These are phyloP conservation scores for Neopestalotiopsis clavispora DNA, from an alignment of 2,329 filamentous ascomycete genomes.

Conservation along the genomic window DNA sequence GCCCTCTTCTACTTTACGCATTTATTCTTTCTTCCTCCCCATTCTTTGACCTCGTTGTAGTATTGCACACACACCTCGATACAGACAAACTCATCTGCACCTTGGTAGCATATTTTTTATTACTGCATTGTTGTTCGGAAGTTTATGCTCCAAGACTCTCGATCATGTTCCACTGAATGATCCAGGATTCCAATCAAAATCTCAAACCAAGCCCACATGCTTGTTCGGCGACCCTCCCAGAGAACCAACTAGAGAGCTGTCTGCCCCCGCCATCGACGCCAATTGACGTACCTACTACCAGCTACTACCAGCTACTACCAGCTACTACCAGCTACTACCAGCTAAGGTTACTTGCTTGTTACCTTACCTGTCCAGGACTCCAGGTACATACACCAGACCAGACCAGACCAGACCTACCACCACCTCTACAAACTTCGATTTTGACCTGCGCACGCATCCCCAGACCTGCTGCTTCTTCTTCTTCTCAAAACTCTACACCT, in stretches of 20 bases:
- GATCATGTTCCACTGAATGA: neutral
- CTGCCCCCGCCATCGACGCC: neutral
- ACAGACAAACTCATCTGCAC: too few relatives aligned
- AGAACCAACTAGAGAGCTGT: neutral
- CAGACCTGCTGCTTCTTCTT: neutral
- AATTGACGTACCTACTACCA: neutral
- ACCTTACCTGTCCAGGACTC: too few relatives aligned
- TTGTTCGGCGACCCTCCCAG: neutral
- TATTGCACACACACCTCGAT: too few relatives aligned
- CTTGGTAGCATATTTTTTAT: neutral
- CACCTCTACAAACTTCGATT: neutral
- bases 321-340: neutral
- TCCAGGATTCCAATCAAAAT: neutral
- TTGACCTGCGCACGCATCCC: neutral
- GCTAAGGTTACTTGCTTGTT: neutral
- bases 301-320: neutral
- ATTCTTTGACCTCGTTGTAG: too few relatives aligned
- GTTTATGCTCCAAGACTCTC: neutral
- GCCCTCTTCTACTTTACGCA: too few relatives aligned
- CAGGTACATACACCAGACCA: neutral
- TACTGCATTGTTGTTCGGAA: neutral
- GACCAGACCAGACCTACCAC: too few relatives aligned
- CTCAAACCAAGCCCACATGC: neutral
- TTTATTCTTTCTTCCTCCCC: too few relatives aligned
- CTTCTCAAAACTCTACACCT: neutral